These are phyloP conservation scores for Rhynchosporium agropyri DNA, from an alignment of 2,329 filamentous ascomycete genomes.

Conservation along the genomic window DNA sequence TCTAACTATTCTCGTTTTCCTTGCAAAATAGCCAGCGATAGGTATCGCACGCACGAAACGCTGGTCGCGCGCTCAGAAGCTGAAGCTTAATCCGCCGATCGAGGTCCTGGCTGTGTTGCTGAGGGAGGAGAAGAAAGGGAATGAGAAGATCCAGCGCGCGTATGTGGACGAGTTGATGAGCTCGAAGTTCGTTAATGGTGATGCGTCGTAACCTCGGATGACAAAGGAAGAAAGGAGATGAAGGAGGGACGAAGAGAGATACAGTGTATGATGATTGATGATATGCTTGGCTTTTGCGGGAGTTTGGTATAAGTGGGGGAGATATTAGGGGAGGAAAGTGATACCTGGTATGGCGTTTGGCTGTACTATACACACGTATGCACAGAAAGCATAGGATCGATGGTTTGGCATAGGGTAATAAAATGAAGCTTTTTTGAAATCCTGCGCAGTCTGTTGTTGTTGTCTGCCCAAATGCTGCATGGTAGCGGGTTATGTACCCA, in stretches of 20 bases:
- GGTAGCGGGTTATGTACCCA: too few species aligned
- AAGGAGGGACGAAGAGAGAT: not conserved
- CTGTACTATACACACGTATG: slow-evolving; percentile 3
- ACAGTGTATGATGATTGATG: not conserved
- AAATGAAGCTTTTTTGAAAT: not conserved
- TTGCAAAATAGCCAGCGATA: slow-evolving; percentile 73
- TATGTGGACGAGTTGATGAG: slow-evolving; percentile 71
- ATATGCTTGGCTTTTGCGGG: slow-evolving; percentile 10
- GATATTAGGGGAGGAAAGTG: too few species aligned
- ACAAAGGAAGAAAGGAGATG: not conserved
- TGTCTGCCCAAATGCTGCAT: too few species aligned
- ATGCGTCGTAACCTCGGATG: slow-evolving; percentile 23
- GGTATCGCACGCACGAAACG: slow-evolving; percentile 80
- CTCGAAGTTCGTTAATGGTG: slow-evolving; percentile 46
- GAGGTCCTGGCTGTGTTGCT: slow-evolving; percentile 87
- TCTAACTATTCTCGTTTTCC: not conserved
- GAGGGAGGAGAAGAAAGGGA: slow-evolving; percentile 64
- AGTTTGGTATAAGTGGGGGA: not conserved
- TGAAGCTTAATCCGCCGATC: slow-evolving; percentile 85
- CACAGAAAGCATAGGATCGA: not conserved
- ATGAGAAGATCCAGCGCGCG: slow-evolving; percentile 62
- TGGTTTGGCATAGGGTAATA: slow-evolving; percentile 8
- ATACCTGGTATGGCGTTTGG: slow-evolving; percentile 7
- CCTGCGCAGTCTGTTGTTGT: too few species aligned
- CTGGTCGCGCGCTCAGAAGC: slow-evolving; percentile 81